Base-by-base conservation (phyloP, 257 asterid genomes). In the Nyctanthes arbortristis region DNA sequence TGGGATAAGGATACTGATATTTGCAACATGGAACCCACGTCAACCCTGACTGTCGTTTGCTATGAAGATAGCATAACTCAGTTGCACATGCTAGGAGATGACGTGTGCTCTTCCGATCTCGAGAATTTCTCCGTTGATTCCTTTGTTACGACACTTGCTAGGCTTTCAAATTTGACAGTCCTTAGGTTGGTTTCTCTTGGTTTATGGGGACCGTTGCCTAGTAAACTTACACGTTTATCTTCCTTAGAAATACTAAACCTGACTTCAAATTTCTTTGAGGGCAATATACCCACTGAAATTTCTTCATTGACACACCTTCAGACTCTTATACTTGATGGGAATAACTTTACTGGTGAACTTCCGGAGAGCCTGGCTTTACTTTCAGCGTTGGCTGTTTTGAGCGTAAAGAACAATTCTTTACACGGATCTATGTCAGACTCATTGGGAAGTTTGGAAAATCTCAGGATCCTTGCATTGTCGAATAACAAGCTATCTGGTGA, bases 161-260 rank as follows among this genome's bases (percentile, higher is more conserved):
- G 57, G 72, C 86, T 93, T 65, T 86, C 87, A 0, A 75, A 77
- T 70, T 70, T 93, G 78, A 88, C 87, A 79, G 98, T 93, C 81
- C 95, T 93, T 62, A 83, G 74, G 40, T 75, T 90, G 78, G 92
- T 87, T 67, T 93, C 93, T 75, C 82, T 90, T 55, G 98, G 98
- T 39, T 75, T 93, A 66, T 88, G 93, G 93, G 97, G 98, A 7
- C 79, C 75, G 1, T 71, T 93, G 18, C 91, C 97, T 13, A 72
- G 68, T 28, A 74, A 81, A 28, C 61, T 87, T 37, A 64, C 77
- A n/a, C 86, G 77, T 27, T 61, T 90, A 56, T 82, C 87, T 8
- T 84, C 92, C 4, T 72, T 90, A 11, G 98, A 93, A 76, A 90
- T 90, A 81, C 78, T 93, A 2, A 89, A 93, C 77, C 55, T 90